Percentiles rank a stretch among this genome's conserved stretches.
phyloP scores from a whole-genome alignment of 1,139 yeast genomes.

The Debaryomyces nepalensis region DNA sequence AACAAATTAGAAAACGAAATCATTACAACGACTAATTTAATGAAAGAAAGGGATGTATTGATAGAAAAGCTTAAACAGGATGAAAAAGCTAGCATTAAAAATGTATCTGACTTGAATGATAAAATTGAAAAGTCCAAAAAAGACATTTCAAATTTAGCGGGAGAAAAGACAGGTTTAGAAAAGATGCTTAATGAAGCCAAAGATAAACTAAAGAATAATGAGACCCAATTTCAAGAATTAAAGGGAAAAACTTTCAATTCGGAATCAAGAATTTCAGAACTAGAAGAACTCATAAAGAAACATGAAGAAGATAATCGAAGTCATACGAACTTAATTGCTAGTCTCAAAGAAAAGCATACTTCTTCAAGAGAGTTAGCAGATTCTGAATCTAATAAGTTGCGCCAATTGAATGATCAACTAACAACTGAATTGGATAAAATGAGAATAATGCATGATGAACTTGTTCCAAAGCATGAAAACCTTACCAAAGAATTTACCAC shows the following conservation, averaged over 20 bases:
- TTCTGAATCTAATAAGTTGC: slow-evolving; percentile 21
- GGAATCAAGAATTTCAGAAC: slow-evolving; percentile 17
- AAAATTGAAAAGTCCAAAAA: slow-evolving; percentile 23
- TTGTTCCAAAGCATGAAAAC: slow-evolving; percentile 14
- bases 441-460: slow-evolving; percentile 10
- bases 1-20: slow-evolving; percentile 53
- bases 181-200: slow-evolving; percentile 20
- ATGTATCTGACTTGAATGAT: slow-evolving; percentile 4
- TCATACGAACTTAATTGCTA: slow-evolving; percentile 22
- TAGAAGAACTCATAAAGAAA: slow-evolving; percentile 23
- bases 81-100: slow-evolving; percentile 20
- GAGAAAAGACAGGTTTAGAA: slow-evolving; percentile 23
- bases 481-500: slow-evolving; percentile 15
- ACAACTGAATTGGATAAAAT: slow-evolving; percentile 15
- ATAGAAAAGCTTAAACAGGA: slow-evolving; percentile 31
- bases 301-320: slow-evolving; percentile 26
- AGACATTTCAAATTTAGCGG: slow-evolving; percentile 33
- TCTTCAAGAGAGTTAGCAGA: slow-evolving; percentile 15
- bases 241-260: neutral
- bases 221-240: slow-evolving; percentile 1
- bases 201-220: slow-evolving; percentile 9
- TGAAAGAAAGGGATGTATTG: slow-evolving; percentile 33
- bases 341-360: slow-evolving; percentile 26
- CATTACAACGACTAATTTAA: slow-evolving; percentile 29
- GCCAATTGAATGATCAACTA: slow-evolving; percentile 16